Evolutionary conservation across 192 early-diverging fungal species (phyloP).

Genomic region (Coemansia sp.): DNA sequence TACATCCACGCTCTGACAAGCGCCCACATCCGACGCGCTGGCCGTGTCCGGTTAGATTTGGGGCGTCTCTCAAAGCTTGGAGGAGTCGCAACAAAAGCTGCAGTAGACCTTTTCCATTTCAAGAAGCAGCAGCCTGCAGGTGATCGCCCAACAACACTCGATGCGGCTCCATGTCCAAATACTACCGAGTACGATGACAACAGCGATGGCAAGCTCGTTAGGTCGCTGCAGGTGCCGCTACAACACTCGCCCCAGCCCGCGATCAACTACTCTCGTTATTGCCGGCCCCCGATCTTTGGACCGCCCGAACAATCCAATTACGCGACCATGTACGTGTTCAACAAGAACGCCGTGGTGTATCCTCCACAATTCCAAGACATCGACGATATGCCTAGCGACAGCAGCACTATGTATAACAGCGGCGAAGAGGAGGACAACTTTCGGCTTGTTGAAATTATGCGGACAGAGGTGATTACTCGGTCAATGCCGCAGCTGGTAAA

Average conservation of each 20-base stretch:
- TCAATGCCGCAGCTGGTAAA: constrained; percentile 37
- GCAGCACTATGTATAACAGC: constrained; percentile 10
- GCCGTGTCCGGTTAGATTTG: constrained; percentile 23
- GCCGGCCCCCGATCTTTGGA: constrained; percentile 2
- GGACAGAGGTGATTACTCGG: neutral
- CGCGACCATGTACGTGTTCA: neutral
- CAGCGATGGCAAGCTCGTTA: neutral
- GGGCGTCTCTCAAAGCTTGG: constrained; percentile 17
- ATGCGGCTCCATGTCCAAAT: neutral
- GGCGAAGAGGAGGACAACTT: constrained; percentile 6
- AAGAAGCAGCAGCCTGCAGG: constrained; percentile 1
- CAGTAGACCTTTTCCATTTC: constrained; percentile 9
- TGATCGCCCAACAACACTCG: neutral
- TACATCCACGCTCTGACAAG: neutral
- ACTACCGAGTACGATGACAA: neutral
- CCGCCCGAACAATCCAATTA: neutral
- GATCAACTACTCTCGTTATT: constrained; percentile 1
- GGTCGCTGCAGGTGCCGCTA: neutral
- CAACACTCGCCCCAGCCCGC: neutral
- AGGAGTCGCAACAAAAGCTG: constrained; percentile 17
- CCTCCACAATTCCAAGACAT: constrained; percentile 1
- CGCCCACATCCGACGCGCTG: constrained; percentile 31
- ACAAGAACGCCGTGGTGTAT: neutral
- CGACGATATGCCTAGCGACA: neutral
- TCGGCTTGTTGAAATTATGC: constrained; percentile 3